Conservation (phyloP, 2,329 filamentous ascomycete genomes). For the Lachnellula suecica region DNA sequence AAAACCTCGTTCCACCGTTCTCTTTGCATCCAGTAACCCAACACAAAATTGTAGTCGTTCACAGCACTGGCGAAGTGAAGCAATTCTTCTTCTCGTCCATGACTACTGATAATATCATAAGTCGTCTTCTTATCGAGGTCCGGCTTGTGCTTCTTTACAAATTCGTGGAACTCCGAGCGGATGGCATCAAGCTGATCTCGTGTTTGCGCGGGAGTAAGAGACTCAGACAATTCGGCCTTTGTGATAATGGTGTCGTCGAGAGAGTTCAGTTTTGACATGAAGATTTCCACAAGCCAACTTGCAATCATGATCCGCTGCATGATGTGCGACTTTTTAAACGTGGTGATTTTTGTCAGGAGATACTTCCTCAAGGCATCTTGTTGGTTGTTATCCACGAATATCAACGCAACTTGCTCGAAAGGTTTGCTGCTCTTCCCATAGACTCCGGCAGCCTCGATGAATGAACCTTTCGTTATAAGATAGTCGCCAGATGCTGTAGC, state of each 20-base stretch:
- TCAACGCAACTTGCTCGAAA: slow-evolving; percentile 92
- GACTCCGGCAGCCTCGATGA: slow-evolving; percentile 79
- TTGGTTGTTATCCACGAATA: slow-evolving; percentile 86
- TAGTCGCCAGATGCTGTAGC: slow-evolving; percentile 90
- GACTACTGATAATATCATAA: slow-evolving; percentile 94
- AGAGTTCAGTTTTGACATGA: slow-evolving; percentile 95
- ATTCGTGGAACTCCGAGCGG: slow-evolving; percentile 81
- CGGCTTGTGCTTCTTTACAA: slow-evolving; percentile 78
- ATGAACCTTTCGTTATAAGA: slow-evolving; percentile 78
- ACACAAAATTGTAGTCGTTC: slow-evolving; percentile 90
- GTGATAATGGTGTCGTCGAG: slow-evolving; percentile 93
- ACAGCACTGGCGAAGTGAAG: slow-evolving; percentile 86
- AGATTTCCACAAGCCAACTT: slow-evolving; percentile 92
- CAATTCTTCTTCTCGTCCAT: slow-evolving; percentile 90
- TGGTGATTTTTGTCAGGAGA: slow-evolving; percentile 77
- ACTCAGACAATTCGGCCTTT: slow-evolving; percentile 76
- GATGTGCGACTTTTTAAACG: slow-evolving; percentile 75
- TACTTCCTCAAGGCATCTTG: slow-evolving; percentile 91
- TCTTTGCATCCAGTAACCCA: slow-evolving; percentile 95
- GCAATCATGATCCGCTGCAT: slow-evolving; percentile 98
- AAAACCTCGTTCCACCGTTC: slow-evolving; percentile 89
- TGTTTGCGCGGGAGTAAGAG: slow-evolving; percentile 68
- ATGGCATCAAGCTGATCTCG: slow-evolving; percentile 69
- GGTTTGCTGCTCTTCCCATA: slow-evolving; percentile 96
- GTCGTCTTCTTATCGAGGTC: slow-evolving; percentile 90